Evolutionary conservation across 345 rosid genomes (phyloP), one percentile per base, ranked within the genome.

Genomic region (Chamaenerion angustifolium): DNA sequence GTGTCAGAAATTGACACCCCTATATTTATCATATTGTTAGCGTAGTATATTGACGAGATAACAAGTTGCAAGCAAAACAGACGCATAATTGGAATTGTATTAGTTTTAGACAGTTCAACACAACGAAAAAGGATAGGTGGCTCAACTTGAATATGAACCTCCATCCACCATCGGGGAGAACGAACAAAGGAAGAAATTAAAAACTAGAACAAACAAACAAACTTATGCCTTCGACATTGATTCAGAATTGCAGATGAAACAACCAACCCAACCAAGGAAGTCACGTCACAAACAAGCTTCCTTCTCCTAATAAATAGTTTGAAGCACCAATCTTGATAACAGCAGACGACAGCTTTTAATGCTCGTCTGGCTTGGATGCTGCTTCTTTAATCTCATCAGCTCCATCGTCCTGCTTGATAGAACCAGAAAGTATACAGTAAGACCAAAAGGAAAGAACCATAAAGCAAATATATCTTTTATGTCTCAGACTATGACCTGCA

Each of bases 361-460:
- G 64, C 50, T 80, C 92, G 11, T 73, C 81, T 16, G 76, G 73
- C 69, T 81, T 90, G 10, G 37, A 7, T 31, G 94, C 44, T 35
- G 87, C 74, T 67, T 90, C 92, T 72, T 90, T 90, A 60, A 83
- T 81, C 67, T 86, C 94, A 3, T 89, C 97, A 11, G 76, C 85
- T 13, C 78, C 95, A 51, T 83, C 95, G 13, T 86, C 95, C 94
- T 90, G 71, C 43, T 47, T 45, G 16, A 41, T 2, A 40, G 21
- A 46, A 51, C 40, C 46, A 12, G 37, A 10, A 13, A 6, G n/a
- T 6, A 4, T 35, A 19, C 42, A 16, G 21, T 2, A 0, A 27
- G 12, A 16, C 2, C 10, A 12, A 16, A 49, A 21, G 14, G 16
- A 3, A 5, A 23, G 1, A 11, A 40, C n/a, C 18, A 54, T 12